Base-by-base conservation (phyloP, 2,329 filamentous ascomycete species). In the Scedosporium boydii region DNA sequence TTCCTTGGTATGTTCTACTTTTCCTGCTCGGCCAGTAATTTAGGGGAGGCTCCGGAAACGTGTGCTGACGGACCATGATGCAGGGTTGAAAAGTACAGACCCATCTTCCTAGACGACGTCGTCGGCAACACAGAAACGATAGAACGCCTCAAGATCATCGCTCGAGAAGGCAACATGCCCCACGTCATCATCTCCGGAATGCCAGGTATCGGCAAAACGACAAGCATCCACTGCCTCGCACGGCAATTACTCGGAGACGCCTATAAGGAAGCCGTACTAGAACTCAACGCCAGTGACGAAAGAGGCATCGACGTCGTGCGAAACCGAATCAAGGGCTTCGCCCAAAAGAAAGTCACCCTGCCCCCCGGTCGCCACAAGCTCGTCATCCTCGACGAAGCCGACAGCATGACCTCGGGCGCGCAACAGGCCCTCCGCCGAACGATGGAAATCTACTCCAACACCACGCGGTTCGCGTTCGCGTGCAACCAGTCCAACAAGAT, bases 401-500 rank as follows among this genome's bases (percentile, higher is more conserved):
- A 99, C 81, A 93, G 88, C 73, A 99, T 99, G 95, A 99, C 95
- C 0, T 90, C 90, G 26, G 95, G 95, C 61, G 95, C 95, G 2
- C 95, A 99, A 73, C 95, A 98, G 76, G 95, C 95, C 21, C 83
- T 99, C 42, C 86, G 95, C 68, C 83, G 95, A 65, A 99, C 95
- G 0, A 99, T 99, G 95, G 95, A 99, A 75, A 99, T 98, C 60
- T 98, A 98, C 78, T 96, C 91, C 51, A 88, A 92, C 66, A 99
- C 95, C 1, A 99, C 95, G 2, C 85, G 95, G 63, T 99, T 99
- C 71, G 95, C 95, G 0, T 99, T 99, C 71, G 95, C 95, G 2
- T 99, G 95, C 81, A 99, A 99, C 75, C 91, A 96, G 78, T 95
- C 90, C 65, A 99, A 98, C 80, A 99, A 98, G 78, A 98, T 99